Conservation (phyloP, 208 protist genomes). For the Trypanosoma melophagium region DNA sequence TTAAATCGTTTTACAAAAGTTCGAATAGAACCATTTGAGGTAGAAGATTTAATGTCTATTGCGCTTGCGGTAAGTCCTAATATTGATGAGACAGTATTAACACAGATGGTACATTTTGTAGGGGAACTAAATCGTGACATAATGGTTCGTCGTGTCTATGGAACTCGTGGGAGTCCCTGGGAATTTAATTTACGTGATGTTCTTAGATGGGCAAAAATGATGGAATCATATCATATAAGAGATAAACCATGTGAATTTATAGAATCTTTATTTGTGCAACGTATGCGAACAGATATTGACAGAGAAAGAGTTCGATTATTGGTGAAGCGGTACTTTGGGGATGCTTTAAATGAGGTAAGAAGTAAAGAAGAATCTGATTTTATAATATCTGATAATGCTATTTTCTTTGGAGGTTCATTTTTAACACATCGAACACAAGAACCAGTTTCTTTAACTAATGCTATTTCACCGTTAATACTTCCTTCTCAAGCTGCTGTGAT, state of each 20-base stretch:
- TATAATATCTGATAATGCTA: constrained; percentile 53
- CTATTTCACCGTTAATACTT: constrained; percentile 53
- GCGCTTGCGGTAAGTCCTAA: constrained; percentile 68
- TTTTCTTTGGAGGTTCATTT: constrained; percentile 60
- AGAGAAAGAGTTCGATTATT: constrained; percentile 37
- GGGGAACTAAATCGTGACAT: constrained; percentile 82
- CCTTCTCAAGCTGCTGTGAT: constrained; percentile 71
- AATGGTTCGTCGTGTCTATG: constrained; percentile 87
- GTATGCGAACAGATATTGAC: constrained; percentile 85
- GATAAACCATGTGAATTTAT: constrained; percentile 61
- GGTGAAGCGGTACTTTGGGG: constrained; percentile 52
- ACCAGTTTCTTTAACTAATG: not conserved
- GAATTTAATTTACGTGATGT: constrained; percentile 99
- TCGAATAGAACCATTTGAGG: constrained; percentile 88
- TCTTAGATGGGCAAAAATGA: constrained; percentile 97
- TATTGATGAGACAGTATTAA: constrained; percentile 68
- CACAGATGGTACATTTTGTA: constrained; percentile 96
- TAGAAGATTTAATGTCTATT: constrained; percentile 89
- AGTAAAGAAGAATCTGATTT: constrained; percentile 51
- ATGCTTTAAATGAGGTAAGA: not conserved
- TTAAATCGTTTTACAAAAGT: constrained; percentile 99
- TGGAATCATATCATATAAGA: constrained; percentile 53
- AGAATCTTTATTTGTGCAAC: constrained; percentile 84
- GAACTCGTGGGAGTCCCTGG: constrained; percentile 95
- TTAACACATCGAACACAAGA: constrained; percentile 28